Evolutionary conservation across 257 asterid species (phyloP), one percentile per base, ranked within the genome.

Genomic region (Sherardia arvensis): DNA sequence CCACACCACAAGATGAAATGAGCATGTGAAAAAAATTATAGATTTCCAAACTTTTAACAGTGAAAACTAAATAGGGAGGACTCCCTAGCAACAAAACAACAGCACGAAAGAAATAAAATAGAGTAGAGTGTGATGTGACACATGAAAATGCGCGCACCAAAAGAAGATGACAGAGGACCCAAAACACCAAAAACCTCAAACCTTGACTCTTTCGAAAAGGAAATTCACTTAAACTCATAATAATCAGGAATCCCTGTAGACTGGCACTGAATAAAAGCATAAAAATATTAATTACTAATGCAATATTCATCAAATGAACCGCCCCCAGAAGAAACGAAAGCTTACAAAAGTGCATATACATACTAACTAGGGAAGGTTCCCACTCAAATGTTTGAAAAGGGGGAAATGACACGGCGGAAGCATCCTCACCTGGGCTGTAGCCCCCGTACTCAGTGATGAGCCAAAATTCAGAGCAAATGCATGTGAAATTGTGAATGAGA

Each of bases 241-340:
- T 38, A 57, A 4, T 4, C 47, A 17, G 27, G 64, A 36, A 26
- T 58, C 63, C 45, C 18, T 18, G 45, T 59, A 59, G 65, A 29
- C 40, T 56, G 22, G 71, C 65, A 59, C 58, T 58, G 17, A 51
- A 47, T 4, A 62, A 10, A 56, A 15, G 21, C 22, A 15, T 20
- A 15, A 7, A 21, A n/a, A 43, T 8, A n/a, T 38, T 38, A 20
- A 21, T 5, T 12, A 59, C 2, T 38, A 2, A 21, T 22, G 43
- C 6, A 43, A n/a, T 60, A 22, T 33, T 34, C 3, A 1, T 22
- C 30, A 34, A 3, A 51, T 18, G 28, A 25, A 60, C 73, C 51
- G 55, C 38, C 67, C 73, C 62, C 67, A 51, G 67, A 51, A 59
- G 21, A 15, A 43, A 43, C 8, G 51, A 43, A 43, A 43, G 51